Conservation (phyloP, 345 rosid species). For the Eucalyptus polyanthemos region DNA sequence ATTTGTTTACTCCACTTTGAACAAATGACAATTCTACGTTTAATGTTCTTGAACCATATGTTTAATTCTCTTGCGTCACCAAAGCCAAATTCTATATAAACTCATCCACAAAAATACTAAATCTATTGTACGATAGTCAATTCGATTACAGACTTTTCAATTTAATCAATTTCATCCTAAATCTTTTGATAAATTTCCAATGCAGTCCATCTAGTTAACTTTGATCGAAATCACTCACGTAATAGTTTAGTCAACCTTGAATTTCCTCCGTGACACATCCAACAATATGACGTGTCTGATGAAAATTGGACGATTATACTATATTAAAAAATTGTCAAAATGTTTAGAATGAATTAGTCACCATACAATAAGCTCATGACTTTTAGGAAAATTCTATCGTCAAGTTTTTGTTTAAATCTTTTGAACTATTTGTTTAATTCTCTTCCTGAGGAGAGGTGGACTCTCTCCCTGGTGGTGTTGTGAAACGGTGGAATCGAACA, state of each 20-base stretch:
- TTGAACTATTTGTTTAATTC: background rate
- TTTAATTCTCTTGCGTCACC: background rate
- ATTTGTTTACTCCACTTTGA: background rate
- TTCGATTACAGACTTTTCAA: background rate
- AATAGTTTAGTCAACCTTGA: too few species aligned
- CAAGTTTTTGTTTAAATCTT: background rate
- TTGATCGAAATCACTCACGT: background rate
- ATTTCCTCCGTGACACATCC: too few species aligned
- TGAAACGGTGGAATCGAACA: background rate
- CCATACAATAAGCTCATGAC: background rate
- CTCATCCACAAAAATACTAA: background rate
- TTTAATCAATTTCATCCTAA: rapidly evolving
- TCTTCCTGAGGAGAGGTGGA: background rate
- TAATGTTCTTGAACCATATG: too few species aligned
- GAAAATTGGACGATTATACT: too few species aligned
- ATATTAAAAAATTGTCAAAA: too few species aligned
- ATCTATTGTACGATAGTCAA: rapidly evolving
- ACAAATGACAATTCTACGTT: background rate
- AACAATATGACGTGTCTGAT: background rate
- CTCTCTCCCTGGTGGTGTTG: background rate
- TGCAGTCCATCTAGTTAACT: background rate
- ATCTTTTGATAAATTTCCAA: background rate
- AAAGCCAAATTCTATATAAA: background rate
- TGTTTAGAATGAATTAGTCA: rapidly evolving
- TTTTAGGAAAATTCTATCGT: too few species aligned